A percentile compares a stretch with the other conserved stretches of the same genome.
These are phyloP conservation scores for Carex littledalei DNA, from an alignment of 176 grass and related monocot genomes.

Conservation along the genomic window DNA sequence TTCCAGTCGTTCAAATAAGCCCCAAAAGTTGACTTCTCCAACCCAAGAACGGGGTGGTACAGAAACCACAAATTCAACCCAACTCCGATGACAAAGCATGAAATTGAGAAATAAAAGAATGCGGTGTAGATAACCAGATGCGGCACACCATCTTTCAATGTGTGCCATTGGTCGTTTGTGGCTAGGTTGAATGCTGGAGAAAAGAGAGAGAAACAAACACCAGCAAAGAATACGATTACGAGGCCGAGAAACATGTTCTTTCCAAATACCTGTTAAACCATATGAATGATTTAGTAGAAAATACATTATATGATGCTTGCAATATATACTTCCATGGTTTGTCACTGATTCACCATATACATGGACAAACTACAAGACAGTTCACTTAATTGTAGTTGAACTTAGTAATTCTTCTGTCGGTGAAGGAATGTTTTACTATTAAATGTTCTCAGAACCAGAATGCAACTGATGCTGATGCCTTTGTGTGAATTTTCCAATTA, in stretches of 20 bases:
- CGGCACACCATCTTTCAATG: slow-evolving; percentile 54
- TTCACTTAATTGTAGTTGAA: not conserved
- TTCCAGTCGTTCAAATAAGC: slow-evolving; percentile 88
- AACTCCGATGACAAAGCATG: slow-evolving; percentile 65
- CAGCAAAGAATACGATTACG: slow-evolving; percentile 77
- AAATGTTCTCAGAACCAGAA: not conserved
- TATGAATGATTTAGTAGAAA: not conserved
- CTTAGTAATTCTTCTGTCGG: too few relatives aligned
- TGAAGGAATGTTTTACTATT: not conserved
- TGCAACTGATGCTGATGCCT: not conserved
- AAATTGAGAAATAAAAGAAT: slow-evolving; percentile 98
- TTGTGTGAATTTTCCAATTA: not conserved
- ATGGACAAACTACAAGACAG: not conserved
- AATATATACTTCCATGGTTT: not conserved
- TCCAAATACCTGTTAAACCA: slow-evolving; percentile 5
- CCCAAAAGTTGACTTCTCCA: slow-evolving; percentile 64
- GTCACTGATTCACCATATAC: not conserved
- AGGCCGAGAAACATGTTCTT: slow-evolving; percentile 53
- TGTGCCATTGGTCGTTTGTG: slow-evolving; percentile 90
- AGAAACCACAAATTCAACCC: slow-evolving; percentile 81
- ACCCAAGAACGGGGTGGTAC: slow-evolving; percentile 68
- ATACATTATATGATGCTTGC: not conserved
- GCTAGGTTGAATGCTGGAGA: slow-evolving; percentile 93
- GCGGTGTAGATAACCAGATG: slow-evolving; percentile 93
- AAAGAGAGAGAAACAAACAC: slow-evolving; percentile 90